Evolutionary conservation across 768 basidiomycete genomes (phyloP), one percentile per base, ranked within the genome.

Genomic region (Mycena floridula): DNA sequence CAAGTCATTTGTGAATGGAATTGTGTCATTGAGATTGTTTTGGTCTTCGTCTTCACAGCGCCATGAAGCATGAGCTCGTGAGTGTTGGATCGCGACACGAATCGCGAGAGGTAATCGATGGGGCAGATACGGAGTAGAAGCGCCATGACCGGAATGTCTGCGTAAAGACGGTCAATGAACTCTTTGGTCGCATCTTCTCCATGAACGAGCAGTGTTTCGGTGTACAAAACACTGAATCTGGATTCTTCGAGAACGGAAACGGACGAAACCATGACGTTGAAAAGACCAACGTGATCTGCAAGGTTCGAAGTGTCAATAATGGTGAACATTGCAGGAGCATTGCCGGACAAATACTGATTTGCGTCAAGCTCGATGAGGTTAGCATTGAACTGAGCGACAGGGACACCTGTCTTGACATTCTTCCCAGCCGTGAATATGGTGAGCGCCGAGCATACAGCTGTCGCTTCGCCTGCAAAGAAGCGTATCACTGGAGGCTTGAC

Each of bases 71-170:
- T 12, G 0, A 69, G 13, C 43, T 74, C 73, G 43, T 74, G 69
- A 6, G 60, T 60, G 45, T 70, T 70, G 4, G 65, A 69, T 4
- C 59, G 60, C 1, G 67, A 61, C 8, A 61, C 59, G 46, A 73
- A 74, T 0, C 66, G 65, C 1, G 70, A 69, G 2, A 67, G 40
- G 41, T 64, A 68, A n/a, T 64, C 58, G 2, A 60, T 46, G 1
- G 76, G 74, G 13, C 54, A 51, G 6, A 77, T 37, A 25, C 70
- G 73, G 8, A 77, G 51, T 16, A 77, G 56, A 2, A 75, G 50
- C 3, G 62, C 59, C 21, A 77, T 54, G 5, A 64, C 63, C 5
- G 66, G 54, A 13, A 76, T 50, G 50, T 78, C 70, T 2, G 60
- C 64, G 37, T 59, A 66, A 0, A 69, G 44, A 2, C 55, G 58